Evolutionary conservation across 495 filamentous ascomycete species (phyloP), one percentile per base, ranked within the genome.

Genomic region (Articulospora tetracladia): DNA sequence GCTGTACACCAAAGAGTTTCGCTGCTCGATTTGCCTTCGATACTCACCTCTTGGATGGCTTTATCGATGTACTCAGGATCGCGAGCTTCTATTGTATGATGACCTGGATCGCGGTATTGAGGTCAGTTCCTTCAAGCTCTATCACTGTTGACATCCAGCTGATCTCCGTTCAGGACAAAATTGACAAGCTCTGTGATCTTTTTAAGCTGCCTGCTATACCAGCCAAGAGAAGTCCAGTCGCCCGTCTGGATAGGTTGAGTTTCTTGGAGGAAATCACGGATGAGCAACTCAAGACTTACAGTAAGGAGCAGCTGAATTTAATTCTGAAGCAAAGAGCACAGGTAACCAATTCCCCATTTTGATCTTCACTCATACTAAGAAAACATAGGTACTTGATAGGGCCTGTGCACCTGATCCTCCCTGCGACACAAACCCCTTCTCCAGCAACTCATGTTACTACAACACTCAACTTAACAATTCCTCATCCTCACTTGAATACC

Each of bases 41-140:
- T 59, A 60, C 1, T 76, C 82, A 3, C 63, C 72, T 15, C 76
- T 83, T 47, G 84, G 86, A 26, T 91, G 83, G 82, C 72, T 92
- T 22, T 92, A 88, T 61, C 68, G 74, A 46, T 92, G 90, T 67
- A 79, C 74, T 4, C 77, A 84, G 63, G 87, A 91, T 65, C 70
- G 72, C 20, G 77, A 82, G 23, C 48, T 72, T n/a, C 32, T 78
- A 7, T 68, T 79, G 20, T 61, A 74, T 39, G 70, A 76, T 19
- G 74, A 70, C 48, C 59, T 72, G 12, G 56, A 62, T 10, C 57
- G 62, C n/a, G 68, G 72, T 25, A 22, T 32, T n/a, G 48, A 34
- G 57, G 76, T 76, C 65, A 66, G 60, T 61, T 53, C 34, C 6
- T 19, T 36, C 39, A 3, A 57, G 26, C 39, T 48, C 55, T 59